Percentiles rank a stretch among this genome's conserved stretches.
Conservation (phyloP, 2,329 filamentous ascomycete species). For the Fusarium sp. region DNA sequence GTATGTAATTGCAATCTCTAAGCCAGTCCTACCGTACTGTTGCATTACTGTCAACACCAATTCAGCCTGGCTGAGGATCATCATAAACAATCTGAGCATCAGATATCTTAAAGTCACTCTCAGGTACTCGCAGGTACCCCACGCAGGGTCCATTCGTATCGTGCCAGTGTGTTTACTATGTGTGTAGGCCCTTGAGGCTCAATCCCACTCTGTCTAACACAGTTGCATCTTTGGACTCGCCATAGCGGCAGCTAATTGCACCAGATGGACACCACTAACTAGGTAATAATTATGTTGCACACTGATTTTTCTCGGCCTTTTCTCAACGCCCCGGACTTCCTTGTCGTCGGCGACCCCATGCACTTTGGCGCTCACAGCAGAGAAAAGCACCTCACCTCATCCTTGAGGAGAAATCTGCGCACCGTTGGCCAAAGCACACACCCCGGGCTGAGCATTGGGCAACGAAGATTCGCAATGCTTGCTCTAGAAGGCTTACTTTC, state of each 20-base stretch:
- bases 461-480: conserved; percentile 29
- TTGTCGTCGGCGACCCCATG: conserved; percentile 16
- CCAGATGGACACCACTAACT: conserved; percentile 1
- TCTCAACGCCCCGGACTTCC: conserved; percentile 20
- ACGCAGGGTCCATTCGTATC: conserved; percentile 8
- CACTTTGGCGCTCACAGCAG: conserved; percentile 8
- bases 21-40: conserved; percentile 13
- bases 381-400: conserved; percentile 19
- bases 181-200: conserved; percentile 6
- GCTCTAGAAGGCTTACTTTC: conserved; percentile 8
- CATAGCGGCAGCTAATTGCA: conserved; percentile 38
- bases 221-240: conserved; percentile 19
- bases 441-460: conserved; percentile 28
- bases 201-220: conserved; percentile 20
- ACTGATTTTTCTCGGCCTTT: conserved; percentile 23
- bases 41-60: conserved; percentile 7
- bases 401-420: conserved; percentile 19
- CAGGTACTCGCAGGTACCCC: conserved; percentile 18
- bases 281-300: background rate
- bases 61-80: conserved; percentile 12
- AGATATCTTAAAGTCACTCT: conserved; percentile 20
- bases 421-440: conserved; percentile 37
- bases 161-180: background rate
- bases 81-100: background rate
- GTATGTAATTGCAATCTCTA: conserved; percentile 16